phyloP scores from a whole-genome alignment of 345 rosid species.

The Gossypium arboreum region DNA sequence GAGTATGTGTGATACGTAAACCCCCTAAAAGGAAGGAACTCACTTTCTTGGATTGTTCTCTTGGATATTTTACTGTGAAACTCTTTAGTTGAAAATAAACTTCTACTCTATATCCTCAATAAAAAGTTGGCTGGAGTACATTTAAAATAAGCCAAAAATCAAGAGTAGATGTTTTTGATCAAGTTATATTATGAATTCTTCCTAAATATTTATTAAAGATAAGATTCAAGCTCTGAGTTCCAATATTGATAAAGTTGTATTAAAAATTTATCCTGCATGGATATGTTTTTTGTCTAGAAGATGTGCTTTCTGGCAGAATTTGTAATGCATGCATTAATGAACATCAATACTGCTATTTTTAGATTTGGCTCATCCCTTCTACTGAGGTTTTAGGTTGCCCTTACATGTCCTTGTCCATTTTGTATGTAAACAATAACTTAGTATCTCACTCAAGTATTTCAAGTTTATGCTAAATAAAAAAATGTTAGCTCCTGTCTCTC shows the following conservation, averaged over 20 bases:
- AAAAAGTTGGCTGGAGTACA: background rate
- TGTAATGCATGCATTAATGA: background rate
- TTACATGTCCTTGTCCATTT: background rate
- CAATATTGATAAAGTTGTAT: background rate
- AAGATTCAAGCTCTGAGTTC: background rate
- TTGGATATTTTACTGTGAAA: background rate
- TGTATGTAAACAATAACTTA: background rate
- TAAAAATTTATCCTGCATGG: background rate
- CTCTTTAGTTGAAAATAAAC: constrained; percentile 9
- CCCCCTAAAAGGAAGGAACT: background rate
- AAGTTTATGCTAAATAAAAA: background rate
- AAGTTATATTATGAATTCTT: background rate
- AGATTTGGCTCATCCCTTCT: background rate
- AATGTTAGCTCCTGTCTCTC: background rate
- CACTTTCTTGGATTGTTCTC: background rate
- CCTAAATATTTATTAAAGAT: background rate
- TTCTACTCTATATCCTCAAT: background rate
- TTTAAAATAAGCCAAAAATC: background rate
- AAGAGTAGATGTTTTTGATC: background rate
- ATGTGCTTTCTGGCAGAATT: background rate
- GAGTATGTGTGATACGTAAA: background rate
- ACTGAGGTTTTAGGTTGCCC: background rate
- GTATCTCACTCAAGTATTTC: background rate
- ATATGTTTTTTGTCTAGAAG: background rate
- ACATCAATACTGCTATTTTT: background rate